Conservation (phyloP, 768 basidiomycete genomes). For the Leccinum ochraceum region DNA sequence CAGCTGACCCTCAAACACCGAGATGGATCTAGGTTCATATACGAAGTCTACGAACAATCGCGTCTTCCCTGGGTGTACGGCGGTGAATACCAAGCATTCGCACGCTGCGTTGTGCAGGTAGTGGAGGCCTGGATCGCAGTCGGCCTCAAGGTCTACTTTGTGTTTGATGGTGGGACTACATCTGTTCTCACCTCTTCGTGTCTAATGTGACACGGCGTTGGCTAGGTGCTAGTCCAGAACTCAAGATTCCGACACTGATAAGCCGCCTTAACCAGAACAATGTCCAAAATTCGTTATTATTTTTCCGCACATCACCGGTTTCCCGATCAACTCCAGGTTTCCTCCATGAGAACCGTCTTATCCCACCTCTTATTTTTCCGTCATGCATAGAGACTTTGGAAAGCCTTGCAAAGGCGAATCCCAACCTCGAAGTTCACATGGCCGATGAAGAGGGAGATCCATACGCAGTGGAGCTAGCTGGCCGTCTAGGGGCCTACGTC, state of each 20-base stretch:
- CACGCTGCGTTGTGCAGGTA: slow-evolving; percentile 45
- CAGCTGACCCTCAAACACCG: slow-evolving; percentile 9
- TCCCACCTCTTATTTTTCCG: slow-evolving; percentile 66
- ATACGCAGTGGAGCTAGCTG: slow-evolving; percentile 82
- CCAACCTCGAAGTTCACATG: slow-evolving; percentile 57
- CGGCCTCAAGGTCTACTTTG: slow-evolving; percentile 67
- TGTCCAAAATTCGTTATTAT: slow-evolving; percentile 65
- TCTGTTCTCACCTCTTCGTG: slow-evolving; percentile 18
- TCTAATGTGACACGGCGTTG: slow-evolving; percentile 16
- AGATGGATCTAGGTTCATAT: slow-evolving; percentile 63
- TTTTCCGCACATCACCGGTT: slow-evolving; percentile 74
- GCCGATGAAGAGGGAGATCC: slow-evolving; percentile 85
- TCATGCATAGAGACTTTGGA: slow-evolving; percentile 60
- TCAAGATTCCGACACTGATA: slow-evolving; percentile 71
- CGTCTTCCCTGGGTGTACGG: slow-evolving; percentile 83
- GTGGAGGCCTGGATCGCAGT: slow-evolving; percentile 69
- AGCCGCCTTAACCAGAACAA: slow-evolving; percentile 57
- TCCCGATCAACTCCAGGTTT: slow-evolving; percentile 69
- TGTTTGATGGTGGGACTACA: slow-evolving; percentile 69
- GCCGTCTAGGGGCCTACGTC: slow-evolving; percentile 69
- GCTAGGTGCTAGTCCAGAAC: slow-evolving; percentile 65
- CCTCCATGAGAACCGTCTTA: slow-evolving; percentile 68
- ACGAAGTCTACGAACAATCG: slow-evolving; percentile 58
- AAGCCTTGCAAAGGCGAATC: slow-evolving; percentile 34
- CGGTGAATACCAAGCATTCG: slow-evolving; percentile 70